Conservation (phyloP, 441 rosid genomes). For the Jatropha podagrica region DNA sequence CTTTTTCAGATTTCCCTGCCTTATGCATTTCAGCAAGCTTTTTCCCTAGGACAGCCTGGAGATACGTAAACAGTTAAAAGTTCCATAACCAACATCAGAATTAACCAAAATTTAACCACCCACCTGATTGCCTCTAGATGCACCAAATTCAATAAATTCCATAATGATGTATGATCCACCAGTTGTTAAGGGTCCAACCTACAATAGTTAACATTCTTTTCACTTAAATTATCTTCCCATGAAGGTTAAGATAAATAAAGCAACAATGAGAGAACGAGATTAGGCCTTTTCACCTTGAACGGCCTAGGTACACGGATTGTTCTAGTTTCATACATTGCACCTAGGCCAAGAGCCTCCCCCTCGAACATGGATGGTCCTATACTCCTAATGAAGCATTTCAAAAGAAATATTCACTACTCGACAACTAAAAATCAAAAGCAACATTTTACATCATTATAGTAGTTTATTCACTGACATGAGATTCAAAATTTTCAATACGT, state of each 20-base stretch:
- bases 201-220: constrained; percentile 20
- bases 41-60: constrained; percentile 72
- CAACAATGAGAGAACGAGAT: neutral
- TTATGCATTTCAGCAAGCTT: constrained; percentile 95
- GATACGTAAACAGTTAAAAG: constrained; percentile 27
- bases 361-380: constrained; percentile 85
- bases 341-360: constrained; percentile 89
- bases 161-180: constrained; percentile 88
- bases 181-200: constrained; percentile 74
- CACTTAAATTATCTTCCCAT: neutral
- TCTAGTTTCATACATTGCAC: constrained; percentile 74
- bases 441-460: neutral
- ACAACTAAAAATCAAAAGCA: constrained; percentile 14
- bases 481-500: too few species aligned
- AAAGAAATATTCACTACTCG: too few species aligned
- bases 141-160: constrained; percentile 84
- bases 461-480: too few species aligned
- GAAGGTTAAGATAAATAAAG: neutral
- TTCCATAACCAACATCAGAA: constrained; percentile 5
- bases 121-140: constrained; percentile 82
- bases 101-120: constrained; percentile 10
- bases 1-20: constrained; percentile 74
- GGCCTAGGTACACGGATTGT: constrained; percentile 84
- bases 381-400: constrained; percentile 46
- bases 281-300: constrained; percentile 50